phyloP scores from a whole-genome alignment of 148 eudicot genomes.

The Arctostaphylos glauca region DNA sequence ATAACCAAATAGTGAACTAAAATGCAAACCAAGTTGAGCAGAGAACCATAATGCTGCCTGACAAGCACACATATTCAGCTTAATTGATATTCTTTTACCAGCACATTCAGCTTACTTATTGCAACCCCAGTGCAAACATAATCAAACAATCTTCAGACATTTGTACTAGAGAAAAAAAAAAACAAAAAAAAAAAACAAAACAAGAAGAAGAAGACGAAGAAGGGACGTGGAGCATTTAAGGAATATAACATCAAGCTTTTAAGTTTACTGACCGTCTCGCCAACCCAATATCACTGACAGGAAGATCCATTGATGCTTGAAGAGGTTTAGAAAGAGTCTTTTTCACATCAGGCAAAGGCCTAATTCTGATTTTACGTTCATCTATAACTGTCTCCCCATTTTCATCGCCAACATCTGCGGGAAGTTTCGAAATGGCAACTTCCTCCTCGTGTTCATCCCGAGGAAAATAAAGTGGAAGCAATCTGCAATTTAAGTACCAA shows the following conservation, averaged over 20 bases:
- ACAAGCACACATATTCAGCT: too few species aligned
- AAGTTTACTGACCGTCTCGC: slow-evolving; percentile 59
- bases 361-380: slow-evolving; percentile 96
- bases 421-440: slow-evolving; percentile 83
- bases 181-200: too few species aligned
- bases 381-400: slow-evolving; percentile 93
- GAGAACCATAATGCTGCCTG: too few species aligned
- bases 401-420: slow-evolving; percentile 99
- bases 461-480: slow-evolving; percentile 98
- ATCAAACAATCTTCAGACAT: not conserved
- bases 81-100: too few species aligned
- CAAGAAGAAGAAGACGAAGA: not conserved
- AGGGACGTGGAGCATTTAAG: not conserved
- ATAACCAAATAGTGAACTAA: too few species aligned
- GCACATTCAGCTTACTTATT: too few species aligned
- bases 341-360: slow-evolving; percentile 76
- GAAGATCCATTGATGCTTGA: slow-evolving; percentile 57
- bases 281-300: slow-evolving; percentile 62
- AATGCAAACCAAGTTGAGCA: too few species aligned
- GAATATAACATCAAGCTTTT: not conserved
- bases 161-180: too few species aligned
- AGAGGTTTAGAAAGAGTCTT: slow-evolving; percentile 52
- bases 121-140: not conserved
- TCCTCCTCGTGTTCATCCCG: slow-evolving; percentile 96
- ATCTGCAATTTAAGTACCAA: slow-evolving; percentile 34